Evolutionary conservation across 257 asterid genomes (phyloP).

Genomic region (Paraleonurus japonicus): DNA sequence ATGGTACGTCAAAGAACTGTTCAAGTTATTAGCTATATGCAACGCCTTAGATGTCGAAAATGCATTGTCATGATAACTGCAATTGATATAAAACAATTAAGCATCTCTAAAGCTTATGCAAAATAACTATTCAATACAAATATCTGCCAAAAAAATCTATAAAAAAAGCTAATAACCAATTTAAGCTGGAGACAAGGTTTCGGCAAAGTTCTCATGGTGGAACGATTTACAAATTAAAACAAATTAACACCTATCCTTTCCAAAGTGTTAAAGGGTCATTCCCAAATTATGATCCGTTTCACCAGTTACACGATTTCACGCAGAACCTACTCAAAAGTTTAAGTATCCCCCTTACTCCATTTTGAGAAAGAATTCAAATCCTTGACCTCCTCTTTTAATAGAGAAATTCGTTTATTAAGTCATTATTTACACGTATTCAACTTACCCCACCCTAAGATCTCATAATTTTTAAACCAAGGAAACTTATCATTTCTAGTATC

Average conservation of each 20-base stretch:
- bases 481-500: too few relatives aligned
- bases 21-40: conserved; percentile 56
- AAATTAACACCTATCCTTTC: too few relatives aligned
- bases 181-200: too few relatives aligned
- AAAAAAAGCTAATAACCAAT: neutral
- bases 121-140: neutral
- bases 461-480: too few relatives aligned
- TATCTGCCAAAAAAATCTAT: neutral
- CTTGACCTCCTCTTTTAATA: neutral
- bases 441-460: too few relatives aligned
- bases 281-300: too few relatives aligned
- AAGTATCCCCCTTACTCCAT: neutral
- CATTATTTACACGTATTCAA: neutral
- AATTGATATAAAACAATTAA: conserved; percentile 5
- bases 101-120: neutral
- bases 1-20: conserved; percentile 49
- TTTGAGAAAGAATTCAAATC: neutral
- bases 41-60: conserved; percentile 68
- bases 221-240: too few relatives aligned
- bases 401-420: neutral
- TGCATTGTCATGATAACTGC: conserved; percentile 90
- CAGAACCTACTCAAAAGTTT: too few relatives aligned
- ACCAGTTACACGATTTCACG: too few relatives aligned
- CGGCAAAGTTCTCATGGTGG: too few relatives aligned
- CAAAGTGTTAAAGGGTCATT: too few relatives aligned